phyloP scores from a whole-genome alignment of 352 stramenopile genomes.

The Globisporangium paddicum region DNA sequence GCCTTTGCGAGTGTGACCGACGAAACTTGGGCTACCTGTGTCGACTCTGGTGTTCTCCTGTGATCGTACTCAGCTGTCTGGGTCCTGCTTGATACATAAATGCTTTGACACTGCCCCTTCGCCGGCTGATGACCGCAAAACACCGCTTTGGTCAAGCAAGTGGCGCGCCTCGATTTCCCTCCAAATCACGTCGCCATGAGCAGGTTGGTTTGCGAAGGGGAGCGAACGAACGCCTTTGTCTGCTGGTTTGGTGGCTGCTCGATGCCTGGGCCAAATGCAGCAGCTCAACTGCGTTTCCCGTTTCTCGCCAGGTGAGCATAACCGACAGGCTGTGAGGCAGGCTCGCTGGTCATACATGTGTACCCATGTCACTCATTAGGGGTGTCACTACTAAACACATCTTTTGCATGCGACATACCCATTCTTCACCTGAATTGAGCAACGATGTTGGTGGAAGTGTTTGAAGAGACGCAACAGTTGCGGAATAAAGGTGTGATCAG shows the following conservation, averaged over 20 bases:
- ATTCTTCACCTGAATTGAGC: not conserved
- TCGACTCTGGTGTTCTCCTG: not conserved
- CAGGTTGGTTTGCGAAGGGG: not conserved
- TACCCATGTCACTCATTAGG: not conserved
- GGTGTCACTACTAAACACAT: not conserved
- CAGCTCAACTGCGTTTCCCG: not conserved
- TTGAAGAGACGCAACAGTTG: not conserved
- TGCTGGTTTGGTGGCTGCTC: not conserved
- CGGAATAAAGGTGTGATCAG: not conserved
- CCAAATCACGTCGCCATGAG: not conserved
- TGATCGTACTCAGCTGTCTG: not conserved
- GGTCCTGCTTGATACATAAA: not conserved
- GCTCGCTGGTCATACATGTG: not conserved
- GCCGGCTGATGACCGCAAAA: not conserved
- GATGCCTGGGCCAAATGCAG: not conserved
- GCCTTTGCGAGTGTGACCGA: too few species aligned
- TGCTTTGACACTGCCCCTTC: not conserved
- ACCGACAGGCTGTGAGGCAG: too few species aligned
- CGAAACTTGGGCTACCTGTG: not conserved
- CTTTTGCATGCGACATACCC: not conserved
- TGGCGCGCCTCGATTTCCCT: not conserved
- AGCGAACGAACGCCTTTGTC: not conserved
- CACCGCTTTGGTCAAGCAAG: too few species aligned
- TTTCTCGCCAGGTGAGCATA: slow-evolving; percentile 4
- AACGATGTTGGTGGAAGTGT: not conserved